Evolutionary conservation across 2,329 filamentous ascomycete genomes (phyloP), one percentile per base, ranked within the genome.

Genomic region (Botrytis deweyae): DNA sequence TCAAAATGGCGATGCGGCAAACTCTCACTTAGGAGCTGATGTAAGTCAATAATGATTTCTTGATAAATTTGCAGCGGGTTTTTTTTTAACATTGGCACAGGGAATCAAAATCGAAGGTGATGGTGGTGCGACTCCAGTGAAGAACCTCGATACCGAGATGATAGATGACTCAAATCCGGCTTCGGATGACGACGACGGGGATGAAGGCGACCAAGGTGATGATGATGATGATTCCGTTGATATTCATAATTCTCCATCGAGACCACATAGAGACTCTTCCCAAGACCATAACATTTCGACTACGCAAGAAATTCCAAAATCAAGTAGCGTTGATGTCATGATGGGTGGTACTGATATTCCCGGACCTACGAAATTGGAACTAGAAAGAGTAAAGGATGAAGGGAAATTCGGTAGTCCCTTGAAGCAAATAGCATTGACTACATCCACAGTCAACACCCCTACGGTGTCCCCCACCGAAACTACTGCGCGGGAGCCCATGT

Each of bases 141-240:
- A 74, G 20, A 77, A 78, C 52, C 78, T 80, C 71, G 81, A 82
- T 73, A 79, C 76, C 16, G 80, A 81, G 72, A 81, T 81, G 79
- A 77, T 76, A 40, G 81, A 81, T 55, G 80, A 78, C 1, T 81
- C 78, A 0, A 74, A 76, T 22, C 76, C 75, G 5, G 77, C 75
- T 49, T 81, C 80, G 12, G 79, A 81, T 70, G 78, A 80, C 38
- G 80, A 76, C 46, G 77, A 79, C 4, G 78, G 76, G 16, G 79
- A 78, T 25, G 78, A 80, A 64, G 79, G 77, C 33, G 79, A 78
- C 25, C 78, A 79, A 29, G 86, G 87, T 40, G 83, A 82, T 40
- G 85, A 85, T 14, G 87, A 83, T 40, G 84, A 86, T 42, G 86
- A 84, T n/a, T 84, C 82, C 66, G 78, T 75, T 38, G 76, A 77